Conservation (phyloP, 192 early-diverging fungal species). For the Gigaspora rosea region DNA sequence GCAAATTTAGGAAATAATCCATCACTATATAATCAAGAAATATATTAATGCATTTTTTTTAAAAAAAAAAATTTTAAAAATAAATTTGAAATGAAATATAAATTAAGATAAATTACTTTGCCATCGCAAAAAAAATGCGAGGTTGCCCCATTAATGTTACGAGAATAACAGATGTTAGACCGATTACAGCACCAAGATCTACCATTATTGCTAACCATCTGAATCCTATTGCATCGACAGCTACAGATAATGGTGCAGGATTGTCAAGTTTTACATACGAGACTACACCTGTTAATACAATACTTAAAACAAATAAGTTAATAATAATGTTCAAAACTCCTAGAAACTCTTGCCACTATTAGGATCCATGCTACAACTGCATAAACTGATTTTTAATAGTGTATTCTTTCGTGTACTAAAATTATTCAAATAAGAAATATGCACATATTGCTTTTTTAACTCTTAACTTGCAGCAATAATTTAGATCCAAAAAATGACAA, state of each 20-base stretch:
- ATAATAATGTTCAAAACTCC: background rate
- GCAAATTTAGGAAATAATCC: conserved; percentile 73
- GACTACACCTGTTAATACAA: conserved; percentile 75
- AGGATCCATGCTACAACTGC: background rate
- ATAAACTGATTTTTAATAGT: no score
- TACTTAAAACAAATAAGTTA: conserved; percentile 30
- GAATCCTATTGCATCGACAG: conserved; percentile 42
- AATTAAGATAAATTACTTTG: conserved; percentile 39
- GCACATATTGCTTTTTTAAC: no score
- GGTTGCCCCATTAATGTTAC: conserved; percentile 78
- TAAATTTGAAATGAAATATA: no score
- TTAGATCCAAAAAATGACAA: background rate
- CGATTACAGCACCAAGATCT: conserved; percentile 76
- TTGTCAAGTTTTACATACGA: conserved; percentile 53
- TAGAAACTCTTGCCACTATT: background rate
- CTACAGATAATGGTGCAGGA: conserved; percentile 59
- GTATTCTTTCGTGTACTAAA: no score
- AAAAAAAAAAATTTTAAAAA: background rate
- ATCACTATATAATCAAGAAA: conserved; percentile 45
- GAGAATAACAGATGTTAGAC: conserved; percentile 80
- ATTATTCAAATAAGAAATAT: no score
- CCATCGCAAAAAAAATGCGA: conserved; percentile 87
- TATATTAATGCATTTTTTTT: background rate
- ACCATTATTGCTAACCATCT: conserved; percentile 78
- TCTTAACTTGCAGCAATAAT: background rate